Base-by-base conservation (phyloP, 768 basidiomycete genomes). In the Tylopilus intermedius region DNA sequence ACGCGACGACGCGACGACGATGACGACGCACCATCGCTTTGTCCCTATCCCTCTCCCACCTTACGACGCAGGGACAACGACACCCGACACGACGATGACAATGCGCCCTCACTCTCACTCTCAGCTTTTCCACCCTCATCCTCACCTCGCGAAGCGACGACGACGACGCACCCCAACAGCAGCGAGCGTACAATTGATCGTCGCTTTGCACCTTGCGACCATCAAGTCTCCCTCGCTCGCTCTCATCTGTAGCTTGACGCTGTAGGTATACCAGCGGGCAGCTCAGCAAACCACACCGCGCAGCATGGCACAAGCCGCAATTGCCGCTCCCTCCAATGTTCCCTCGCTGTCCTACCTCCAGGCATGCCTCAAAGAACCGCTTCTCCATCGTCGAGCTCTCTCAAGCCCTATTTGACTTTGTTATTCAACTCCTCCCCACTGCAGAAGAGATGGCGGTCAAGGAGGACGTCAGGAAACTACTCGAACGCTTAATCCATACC, bases 401-500 rank as follows among this genome's bases (percentile, higher is more conserved):
- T 11, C 88, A 90, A 64, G 91, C 86, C 61, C 82, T 95, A 56
- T 91, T 90, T 75, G 88, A 94, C 72, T 96, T 94, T 70, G 92
- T 95, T 53, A 80, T 94, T 57, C 93, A 94, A 70, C 80, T 94
- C 46, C 79, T 96, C 15, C 94, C 94, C 3, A 92, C 92, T 3
- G 70, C 81, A 38, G 92, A 94, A 66, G 94, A 96, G 74, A 81
- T 95, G 72, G 80, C 85, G 38, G 85, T 94, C 65, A 99, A 97
- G 77, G 94, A 97, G 74, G 91, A 95, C 62, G 94, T 97, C 58
- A 77, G 95, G 63, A 91, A 90, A 70, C 79, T 94, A 62, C 86
- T 99, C 50, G 94, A 99, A 75, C 82, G 90, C 61, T 84, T 99
- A 71, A 95, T 95, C 67, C 82, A 90, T 67, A 94, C 90, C 42